These are phyloP conservation scores for Globisporangium nagaii DNA, from an alignment of 352 stramenopile genomes.

Conservation along the genomic window DNA sequence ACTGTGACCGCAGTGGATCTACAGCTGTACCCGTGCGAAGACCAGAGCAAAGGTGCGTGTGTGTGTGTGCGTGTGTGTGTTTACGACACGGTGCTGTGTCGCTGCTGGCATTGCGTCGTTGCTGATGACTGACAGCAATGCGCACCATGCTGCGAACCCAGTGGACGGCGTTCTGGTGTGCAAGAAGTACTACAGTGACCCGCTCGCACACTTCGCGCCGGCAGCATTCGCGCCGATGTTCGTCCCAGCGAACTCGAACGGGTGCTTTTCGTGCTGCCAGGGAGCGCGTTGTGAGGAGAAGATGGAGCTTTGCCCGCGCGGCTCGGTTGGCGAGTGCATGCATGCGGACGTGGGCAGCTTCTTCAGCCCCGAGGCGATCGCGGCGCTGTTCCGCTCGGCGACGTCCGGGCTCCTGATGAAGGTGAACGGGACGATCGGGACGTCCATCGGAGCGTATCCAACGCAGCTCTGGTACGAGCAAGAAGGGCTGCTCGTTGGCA, in stretches of 20 bases:
- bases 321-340: slow-evolving; percentile 55
- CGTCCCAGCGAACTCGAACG: slow-evolving; percentile 55
- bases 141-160: slow-evolving; percentile 5
- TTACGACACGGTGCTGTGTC: background rate
- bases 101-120: background rate
- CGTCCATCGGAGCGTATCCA: slow-evolving; percentile 60
- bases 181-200: slow-evolving; percentile 58
- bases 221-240: slow-evolving; percentile 54
- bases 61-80: too few relatives aligned
- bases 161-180: slow-evolving; percentile 45
- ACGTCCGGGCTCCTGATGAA: slow-evolving; percentile 72
- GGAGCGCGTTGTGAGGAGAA: slow-evolving; percentile 44
- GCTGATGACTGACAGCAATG: background rate
- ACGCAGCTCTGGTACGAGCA: slow-evolving; percentile 69
- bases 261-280: slow-evolving; percentile 81
- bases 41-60: slow-evolving; percentile 49
- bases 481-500: slow-evolving; percentile 62
- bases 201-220: slow-evolving; percentile 68
- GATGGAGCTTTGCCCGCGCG: slow-evolving; percentile 54
- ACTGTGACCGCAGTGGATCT: slow-evolving; percentile 61
- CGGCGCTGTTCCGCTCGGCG: slow-evolving; percentile 62
- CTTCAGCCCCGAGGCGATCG: slow-evolving; percentile 70
- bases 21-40: slow-evolving; percentile 70
- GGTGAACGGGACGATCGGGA: slow-evolving; percentile 72
- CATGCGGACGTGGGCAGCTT: slow-evolving; percentile 56